Base-by-base conservation (phyloP, 2,329 filamentous ascomycete species). In the Botrytis squamosa region DNA sequence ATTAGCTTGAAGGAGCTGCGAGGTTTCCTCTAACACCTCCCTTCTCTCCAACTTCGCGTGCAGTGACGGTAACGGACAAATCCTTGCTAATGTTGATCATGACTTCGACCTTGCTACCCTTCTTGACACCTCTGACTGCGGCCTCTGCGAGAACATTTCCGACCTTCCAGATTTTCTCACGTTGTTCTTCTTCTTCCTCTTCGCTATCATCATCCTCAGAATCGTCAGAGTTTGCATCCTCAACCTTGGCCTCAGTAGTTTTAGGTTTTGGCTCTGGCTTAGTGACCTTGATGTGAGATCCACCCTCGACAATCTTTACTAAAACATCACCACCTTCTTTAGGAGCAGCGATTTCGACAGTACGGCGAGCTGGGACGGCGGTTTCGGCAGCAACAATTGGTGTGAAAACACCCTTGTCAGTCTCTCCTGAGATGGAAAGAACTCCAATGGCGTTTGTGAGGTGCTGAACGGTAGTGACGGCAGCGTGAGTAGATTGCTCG, bases 381-480 rank as follows among this genome's bases (percentile, higher is more conserved):
- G 96, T 98, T 85, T 98, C 93, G 75, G 93, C 88, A 66, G 91
- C 88, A 76, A 99, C 88, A 79, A 99, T 88, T 74, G 94, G 91
- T 66, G 90, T 90, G 85, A 98, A 98, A 75, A 89, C 85, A 77
- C 93, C 90, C 74, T 89, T 86, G 62, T 84, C 84, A 67, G 87
- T 87, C 67, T 90, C 86, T 59, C 85, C 87, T 22, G 86, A 85
- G 74, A 89, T 85, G 78, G 91, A 89, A 76, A 97, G 88, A 71
- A 98, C 92, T 82, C 96, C 96, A 76, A 99, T 93, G 76, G 95
- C 93, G 81, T 95, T 92, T 79, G 90, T 87, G 76, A 97, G 91
- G 85, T 99, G 96, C 79, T 94, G 94, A 70, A 97, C 94, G 25
- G 95, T 95, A 49, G 95, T 98, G 77, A 99, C 94, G 81, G 94